phyloP scores from a whole-genome alignment of 495 filamentous ascomycete species.

The Aspergillus conjunctus region DNA sequence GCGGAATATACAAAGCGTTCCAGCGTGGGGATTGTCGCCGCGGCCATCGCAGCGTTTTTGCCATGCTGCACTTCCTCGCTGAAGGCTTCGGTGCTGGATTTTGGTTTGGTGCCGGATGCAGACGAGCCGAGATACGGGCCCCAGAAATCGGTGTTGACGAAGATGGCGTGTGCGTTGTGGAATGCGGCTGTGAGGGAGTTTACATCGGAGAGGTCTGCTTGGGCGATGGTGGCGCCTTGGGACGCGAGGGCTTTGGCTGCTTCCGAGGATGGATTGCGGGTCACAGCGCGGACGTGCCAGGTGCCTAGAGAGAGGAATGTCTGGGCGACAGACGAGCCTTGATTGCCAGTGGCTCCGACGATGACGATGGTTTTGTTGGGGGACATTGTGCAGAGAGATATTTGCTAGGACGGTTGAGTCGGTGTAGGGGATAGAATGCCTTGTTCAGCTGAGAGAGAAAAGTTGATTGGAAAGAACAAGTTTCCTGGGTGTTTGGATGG shows the following conservation, averaged over 20 bases:
- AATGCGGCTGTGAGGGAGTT: conserved; percentile 48
- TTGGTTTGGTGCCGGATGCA: conserved; percentile 1
- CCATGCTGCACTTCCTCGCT: conserved; percentile 50
- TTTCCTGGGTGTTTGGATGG: too few relatives aligned
- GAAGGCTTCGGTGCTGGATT: conserved; percentile 45
- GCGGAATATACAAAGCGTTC: conserved; percentile 51
- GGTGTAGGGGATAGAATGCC: too few relatives aligned
- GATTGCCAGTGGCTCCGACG: conserved; percentile 43
- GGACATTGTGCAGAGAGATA: neutral
- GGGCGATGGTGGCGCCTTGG: conserved; percentile 51
- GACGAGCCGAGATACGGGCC: conserved; percentile 25
- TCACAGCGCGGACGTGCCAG: conserved; percentile 48
- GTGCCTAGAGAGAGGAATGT: conserved; percentile 36
- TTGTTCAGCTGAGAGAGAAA: too few relatives aligned
- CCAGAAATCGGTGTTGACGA: conserved; percentile 58
- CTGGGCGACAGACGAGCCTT: conserved; percentile 51
- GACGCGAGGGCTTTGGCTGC: conserved; percentile 39
- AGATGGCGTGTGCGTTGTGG: conserved; percentile 50
- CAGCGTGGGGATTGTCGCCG: conserved; percentile 45
- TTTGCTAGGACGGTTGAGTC: too few relatives aligned
- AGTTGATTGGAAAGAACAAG: too few relatives aligned
- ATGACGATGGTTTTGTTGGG: conserved; percentile 30
- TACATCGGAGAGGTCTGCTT: conserved; percentile 48
- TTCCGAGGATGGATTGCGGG: conserved; percentile 44
- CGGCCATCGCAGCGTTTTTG: conserved; percentile 53